Evolutionary conservation across 345 rosid species (phyloP).

Genomic region (Lenwebbia sp.): DNA sequence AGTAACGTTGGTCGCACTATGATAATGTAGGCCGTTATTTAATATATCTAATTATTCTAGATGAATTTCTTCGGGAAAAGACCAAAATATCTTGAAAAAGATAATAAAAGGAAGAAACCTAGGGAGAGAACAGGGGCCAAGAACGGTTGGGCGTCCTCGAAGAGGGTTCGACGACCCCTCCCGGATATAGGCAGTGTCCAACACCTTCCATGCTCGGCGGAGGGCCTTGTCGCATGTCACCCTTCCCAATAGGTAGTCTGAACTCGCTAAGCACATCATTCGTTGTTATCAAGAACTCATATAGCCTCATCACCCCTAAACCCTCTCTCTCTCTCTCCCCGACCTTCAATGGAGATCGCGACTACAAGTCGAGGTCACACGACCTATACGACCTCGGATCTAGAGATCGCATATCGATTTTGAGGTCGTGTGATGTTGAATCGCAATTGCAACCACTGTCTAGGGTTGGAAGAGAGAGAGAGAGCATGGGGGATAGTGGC

Average conservation of each 20-base stretch:
- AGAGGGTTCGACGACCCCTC: background rate
- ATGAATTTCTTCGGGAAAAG: background rate
- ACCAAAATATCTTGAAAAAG: background rate
- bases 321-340: too few relatives aligned
- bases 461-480: background rate
- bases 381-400: background rate
- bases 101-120: background rate
- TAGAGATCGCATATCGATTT: background rate
- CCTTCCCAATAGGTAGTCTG: background rate
- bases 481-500: background rate
- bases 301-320: background rate
- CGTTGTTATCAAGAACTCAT: too few relatives aligned
- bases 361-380: background rate
- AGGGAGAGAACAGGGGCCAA: background rate
- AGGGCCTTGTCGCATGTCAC: too few relatives aligned
- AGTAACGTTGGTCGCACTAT: background rate
- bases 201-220: background rate
- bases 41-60: background rate
- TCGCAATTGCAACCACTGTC: background rate
- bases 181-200: background rate
- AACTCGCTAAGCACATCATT: background rate
- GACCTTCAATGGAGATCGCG: background rate
- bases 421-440: background rate
- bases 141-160: background rate
- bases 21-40: background rate